These are phyloP conservation scores for Aspergillus aculeatinus DNA, from an alignment of 2,329 filamentous ascomycete genomes.

Conservation along the genomic window DNA sequence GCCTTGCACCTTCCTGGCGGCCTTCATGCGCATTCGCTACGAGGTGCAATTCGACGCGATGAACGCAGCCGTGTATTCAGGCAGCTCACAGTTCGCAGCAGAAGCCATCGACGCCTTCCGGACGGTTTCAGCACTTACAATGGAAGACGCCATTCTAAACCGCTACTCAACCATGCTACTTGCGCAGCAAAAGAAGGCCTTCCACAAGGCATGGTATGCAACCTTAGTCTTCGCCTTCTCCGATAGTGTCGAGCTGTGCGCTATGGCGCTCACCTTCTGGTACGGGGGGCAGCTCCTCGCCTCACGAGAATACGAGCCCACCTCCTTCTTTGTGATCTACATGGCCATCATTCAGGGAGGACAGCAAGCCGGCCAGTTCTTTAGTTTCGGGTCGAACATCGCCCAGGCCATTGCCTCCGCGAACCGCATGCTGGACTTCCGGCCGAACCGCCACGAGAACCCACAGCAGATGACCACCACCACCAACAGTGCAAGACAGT, in stretches of 20 bases:
- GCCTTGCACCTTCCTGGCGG: constrained; percentile 51
- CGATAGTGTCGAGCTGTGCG: constrained; percentile 64
- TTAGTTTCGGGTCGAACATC: constrained; percentile 62
- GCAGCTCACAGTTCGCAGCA: constrained; percentile 71
- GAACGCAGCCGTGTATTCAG: constrained; percentile 66
- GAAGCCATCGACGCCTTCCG: constrained; percentile 73
- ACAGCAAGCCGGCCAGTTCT: constrained; percentile 65
- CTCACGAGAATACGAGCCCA: constrained; percentile 48
- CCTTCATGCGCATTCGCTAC: constrained; percentile 58
- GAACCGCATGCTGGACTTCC: constrained; percentile 37
- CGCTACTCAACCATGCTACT: constrained; percentile 62
- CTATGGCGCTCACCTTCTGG: constrained; percentile 63
- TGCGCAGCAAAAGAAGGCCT: constrained; percentile 60
- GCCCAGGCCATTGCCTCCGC: constrained; percentile 40
- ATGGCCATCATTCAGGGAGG: constrained; percentile 67
- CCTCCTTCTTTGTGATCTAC: constrained; percentile 59
- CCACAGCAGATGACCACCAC: neutral
- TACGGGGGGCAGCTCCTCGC: constrained; percentile 58
- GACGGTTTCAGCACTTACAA: constrained; percentile 68
- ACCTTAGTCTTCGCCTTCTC: constrained; percentile 68
- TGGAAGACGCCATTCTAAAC: constrained; percentile 64
- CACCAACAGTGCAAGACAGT: neutral
- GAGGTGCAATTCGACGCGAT: constrained; percentile 68
- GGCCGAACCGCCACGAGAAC: constrained; percentile 24
- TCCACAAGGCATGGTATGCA: constrained; percentile 60